A percentile compares a stretch with the other conserved stretches of the same genome.
Conservation (phyloP, 768 basidiomycete species). For the Gloeostereum incarnatum region DNA sequence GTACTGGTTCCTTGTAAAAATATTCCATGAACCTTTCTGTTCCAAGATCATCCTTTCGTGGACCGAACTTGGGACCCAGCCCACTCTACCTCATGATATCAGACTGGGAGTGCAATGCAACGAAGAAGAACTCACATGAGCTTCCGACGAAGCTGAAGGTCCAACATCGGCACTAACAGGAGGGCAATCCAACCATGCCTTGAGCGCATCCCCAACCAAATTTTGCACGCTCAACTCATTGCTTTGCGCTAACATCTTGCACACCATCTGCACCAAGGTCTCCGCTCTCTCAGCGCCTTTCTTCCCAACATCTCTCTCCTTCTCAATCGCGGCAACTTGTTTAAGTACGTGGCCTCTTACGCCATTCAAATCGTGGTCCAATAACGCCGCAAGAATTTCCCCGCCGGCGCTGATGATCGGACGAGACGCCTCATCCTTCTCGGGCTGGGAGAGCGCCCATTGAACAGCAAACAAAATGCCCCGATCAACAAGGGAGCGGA, state of each 20-base stretch:
- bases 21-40: slow-evolving; percentile 89
- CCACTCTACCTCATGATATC: slow-evolving; percentile 1
- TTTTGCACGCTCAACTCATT: slow-evolving; percentile 82
- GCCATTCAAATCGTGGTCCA: slow-evolving; percentile 88
- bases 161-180: slow-evolving; percentile 24
- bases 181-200: slow-evolving; percentile 74
- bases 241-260: slow-evolving; percentile 69
- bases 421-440: slow-evolving; percentile 38
- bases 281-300: slow-evolving; percentile 55
- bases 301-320: slow-evolving; percentile 48
- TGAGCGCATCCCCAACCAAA: slow-evolving; percentile 83
- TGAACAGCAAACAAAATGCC: slow-evolving; percentile 88
- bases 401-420: slow-evolving; percentile 74
- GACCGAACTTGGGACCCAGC: slow-evolving; percentile 1
- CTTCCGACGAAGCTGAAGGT: slow-evolving; percentile 26
- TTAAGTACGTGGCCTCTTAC: slow-evolving; percentile 80
- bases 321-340: slow-evolving; percentile 65
- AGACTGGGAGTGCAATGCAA: not conserved
- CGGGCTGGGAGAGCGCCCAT: slow-evolving; percentile 75
- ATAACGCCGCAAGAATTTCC: slow-evolving; percentile 73
- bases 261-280: slow-evolving; percentile 69
- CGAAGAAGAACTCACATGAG: slow-evolving; percentile 13
- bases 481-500: slow-evolving; percentile 79
- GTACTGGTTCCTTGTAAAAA: slow-evolving; percentile 81
- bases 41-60: slow-evolving; percentile 73